Percentiles rank a stretch among this genome's conserved stretches.
phyloP scores from a whole-genome alignment of 2,329 filamentous ascomycete genomes.

The Cercospora nicotianae region DNA sequence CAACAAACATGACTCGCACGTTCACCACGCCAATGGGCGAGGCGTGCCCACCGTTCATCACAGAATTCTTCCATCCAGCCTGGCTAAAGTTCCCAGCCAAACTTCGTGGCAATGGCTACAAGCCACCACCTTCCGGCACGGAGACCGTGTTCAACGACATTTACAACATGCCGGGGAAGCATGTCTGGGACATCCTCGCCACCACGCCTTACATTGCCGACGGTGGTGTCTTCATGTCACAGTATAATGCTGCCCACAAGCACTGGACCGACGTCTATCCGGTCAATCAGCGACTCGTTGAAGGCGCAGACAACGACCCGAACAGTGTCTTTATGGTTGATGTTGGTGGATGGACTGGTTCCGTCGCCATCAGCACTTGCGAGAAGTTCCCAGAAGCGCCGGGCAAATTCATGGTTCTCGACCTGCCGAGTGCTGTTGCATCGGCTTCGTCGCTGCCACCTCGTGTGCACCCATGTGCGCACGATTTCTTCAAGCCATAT shows the following conservation, averaged over 20 bases:
- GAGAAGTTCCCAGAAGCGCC: slow-evolving; percentile 9
- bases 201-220: slow-evolving; percentile 1
- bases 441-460: neutral
- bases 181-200: slow-evolving; percentile 12
- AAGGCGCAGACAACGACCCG: neutral
- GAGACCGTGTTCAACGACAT: slow-evolving; percentile 11
- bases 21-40: slow-evolving; percentile 12
- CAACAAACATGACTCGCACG: slow-evolving; percentile 4
- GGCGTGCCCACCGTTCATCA: neutral
- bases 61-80: slow-evolving; percentile 8
- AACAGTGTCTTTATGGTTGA: slow-evolving; percentile 17
- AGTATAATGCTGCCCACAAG: slow-evolving; percentile 1
- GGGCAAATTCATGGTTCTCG: slow-evolving; percentile 10
- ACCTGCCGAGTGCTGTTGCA: neutral
- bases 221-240: slow-evolving; percentile 12
- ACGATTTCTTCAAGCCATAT: slow-evolving; percentile 40
- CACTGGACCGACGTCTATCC: slow-evolving; percentile 11
- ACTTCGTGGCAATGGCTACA: neutral
- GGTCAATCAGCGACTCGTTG: neutral
- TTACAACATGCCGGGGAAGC: slow-evolving; percentile 12
- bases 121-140: slow-evolving; percentile 1
- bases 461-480: slow-evolving; percentile 25
- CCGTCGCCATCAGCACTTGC: neutral
- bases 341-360: slow-evolving; percentile 8
- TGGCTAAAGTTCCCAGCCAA: slow-evolving; percentile 7